A percentile compares a stretch with the other conserved stretches of the same genome.
These are phyloP conservation scores for Podila minutissima DNA, from an alignment of 192 early-diverging fungal species.

Conservation along the genomic window DNA sequence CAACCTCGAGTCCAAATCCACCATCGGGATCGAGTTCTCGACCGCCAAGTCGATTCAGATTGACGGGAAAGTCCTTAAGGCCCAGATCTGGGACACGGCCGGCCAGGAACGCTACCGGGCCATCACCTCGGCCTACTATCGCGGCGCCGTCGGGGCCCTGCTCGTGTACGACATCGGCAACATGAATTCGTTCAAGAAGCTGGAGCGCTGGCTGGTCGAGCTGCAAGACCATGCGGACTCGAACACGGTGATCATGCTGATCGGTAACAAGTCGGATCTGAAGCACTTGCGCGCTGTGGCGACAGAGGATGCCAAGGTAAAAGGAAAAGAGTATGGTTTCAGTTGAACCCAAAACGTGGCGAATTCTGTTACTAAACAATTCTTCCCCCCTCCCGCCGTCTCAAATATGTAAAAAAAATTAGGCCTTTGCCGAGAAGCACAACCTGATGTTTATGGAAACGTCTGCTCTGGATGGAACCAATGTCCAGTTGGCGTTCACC, in stretches of 20 bases:
- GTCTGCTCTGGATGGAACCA: slow-evolving; percentile 77
- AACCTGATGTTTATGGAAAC: slow-evolving; percentile 88
- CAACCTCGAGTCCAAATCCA: slow-evolving; percentile 62
- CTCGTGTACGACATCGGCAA: slow-evolving; percentile 81
- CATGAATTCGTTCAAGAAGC: slow-evolving; percentile 80
- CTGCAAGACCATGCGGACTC: slow-evolving; percentile 91
- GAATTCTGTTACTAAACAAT: too few relatives aligned
- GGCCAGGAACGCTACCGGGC: slow-evolving; percentile 93
- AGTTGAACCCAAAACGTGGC: too few relatives aligned
- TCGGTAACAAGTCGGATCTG: slow-evolving; percentile 94
- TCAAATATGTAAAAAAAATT: neutral
- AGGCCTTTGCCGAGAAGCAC: slow-evolving; percentile 74
- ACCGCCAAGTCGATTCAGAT: slow-evolving; percentile 58
- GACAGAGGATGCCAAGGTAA: slow-evolving; percentile 75
- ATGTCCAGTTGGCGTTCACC: slow-evolving; percentile 84
- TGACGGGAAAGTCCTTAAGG: slow-evolving; percentile 69
- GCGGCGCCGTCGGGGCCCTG: slow-evolving; percentile 93
- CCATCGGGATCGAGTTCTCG: slow-evolving; percentile 62
- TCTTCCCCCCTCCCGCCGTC: neutral
- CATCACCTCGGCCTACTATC: slow-evolving; percentile 89
- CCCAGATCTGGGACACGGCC: slow-evolving; percentile 85
- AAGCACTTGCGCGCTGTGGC: slow-evolving; percentile 72
- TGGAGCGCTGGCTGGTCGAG: slow-evolving; percentile 93
- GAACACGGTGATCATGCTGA: slow-evolving; percentile 91
- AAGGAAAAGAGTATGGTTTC: neutral